Evolutionary conservation across 2,329 filamentous ascomycete species (phyloP), one percentile per base, ranked within the genome.

Genomic region (Reticulascus tulasneorum): DNA sequence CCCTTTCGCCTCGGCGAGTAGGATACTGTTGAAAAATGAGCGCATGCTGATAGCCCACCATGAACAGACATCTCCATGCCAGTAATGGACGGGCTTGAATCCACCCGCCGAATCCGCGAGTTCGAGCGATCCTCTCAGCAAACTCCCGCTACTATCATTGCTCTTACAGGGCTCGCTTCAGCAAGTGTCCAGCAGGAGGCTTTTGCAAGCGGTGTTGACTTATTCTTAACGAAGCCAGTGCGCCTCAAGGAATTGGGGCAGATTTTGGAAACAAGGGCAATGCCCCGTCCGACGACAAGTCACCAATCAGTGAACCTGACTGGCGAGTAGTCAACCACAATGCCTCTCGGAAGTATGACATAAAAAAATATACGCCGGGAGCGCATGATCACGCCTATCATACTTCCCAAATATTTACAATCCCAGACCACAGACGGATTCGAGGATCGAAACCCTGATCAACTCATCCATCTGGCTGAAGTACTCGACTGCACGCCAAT

Each of bases 221-320:
- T 68, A 2, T 69, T 68, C 42, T 44, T 71, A 25, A 67, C 67
- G 40, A 69, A 69, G 46, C 67, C 67, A 3, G 64, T 71, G 7
- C 47, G 58, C 10, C 44, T 63, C 15, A 53, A 50, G 2, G 57
- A 64, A 31, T 45, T 66, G 17, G 35, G 38, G 15, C 31, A 35
- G 20, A 46, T 46, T 9, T 15, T 46, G 18, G 37, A 34, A 15
- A 35, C 25, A 1, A 39, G 26, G 7, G 31, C n/a, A n/a, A n/a
- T n/a, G n/a, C n/a, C n/a, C n/a, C n/a, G n/a, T n/a, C n/a, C n/a
- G n/a, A n/a, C n/a, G n/a, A n/a, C n/a, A n/a, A n/a, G n/a, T n/a
- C n/a, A n/a, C n/a, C n/a, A n/a, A n/a, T n/a, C n/a, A n/a, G n/a
- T n/a, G n/a, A n/a, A n/a, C n/a, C n/a, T n/a, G n/a, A n/a, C n/a